phyloP scores from a whole-genome alignment of 73 alveolate genomes.

The Tetrahymena malaccensis region DNA sequence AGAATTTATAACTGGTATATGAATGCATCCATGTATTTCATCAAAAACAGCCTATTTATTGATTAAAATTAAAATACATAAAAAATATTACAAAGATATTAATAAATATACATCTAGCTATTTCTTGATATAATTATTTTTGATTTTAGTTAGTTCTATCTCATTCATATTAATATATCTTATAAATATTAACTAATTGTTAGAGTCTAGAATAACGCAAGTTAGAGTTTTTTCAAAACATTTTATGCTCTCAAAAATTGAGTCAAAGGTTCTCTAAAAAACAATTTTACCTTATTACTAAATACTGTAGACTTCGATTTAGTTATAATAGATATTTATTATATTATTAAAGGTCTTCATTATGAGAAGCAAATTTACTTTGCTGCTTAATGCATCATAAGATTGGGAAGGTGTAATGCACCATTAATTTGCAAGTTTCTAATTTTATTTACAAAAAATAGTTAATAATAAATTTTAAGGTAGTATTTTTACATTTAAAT shows the following conservation, averaged over 20 bases:
- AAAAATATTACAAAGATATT: neutral
- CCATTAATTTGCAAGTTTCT: neutral
- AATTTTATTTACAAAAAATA: too few species aligned
- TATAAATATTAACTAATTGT: neutral
- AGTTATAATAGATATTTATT: neutral
- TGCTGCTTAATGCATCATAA: neutral
- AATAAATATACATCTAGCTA: neutral
- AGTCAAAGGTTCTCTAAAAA: neutral
- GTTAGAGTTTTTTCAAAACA: neutral
- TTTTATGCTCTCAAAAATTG: neutral
- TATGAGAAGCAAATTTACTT: neutral
- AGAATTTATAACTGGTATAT: neutral
- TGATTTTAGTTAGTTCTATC: neutral
- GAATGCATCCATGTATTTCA: neutral
- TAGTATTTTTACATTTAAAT: neutral
- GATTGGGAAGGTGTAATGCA: neutral
- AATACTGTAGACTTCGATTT: neutral
- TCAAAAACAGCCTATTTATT: neutral
- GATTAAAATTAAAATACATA: neutral
- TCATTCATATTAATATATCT: neutral
- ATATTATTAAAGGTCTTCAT: neutral
- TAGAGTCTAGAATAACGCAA: neutral
- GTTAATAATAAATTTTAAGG: too few species aligned
- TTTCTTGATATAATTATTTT: neutral
- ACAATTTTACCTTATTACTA: neutral